Percentiles rank a stretch among this genome's conserved stretches.
Conservation (phyloP, 2,329 filamentous ascomycete species). For the Fusarium tricinctum region DNA sequence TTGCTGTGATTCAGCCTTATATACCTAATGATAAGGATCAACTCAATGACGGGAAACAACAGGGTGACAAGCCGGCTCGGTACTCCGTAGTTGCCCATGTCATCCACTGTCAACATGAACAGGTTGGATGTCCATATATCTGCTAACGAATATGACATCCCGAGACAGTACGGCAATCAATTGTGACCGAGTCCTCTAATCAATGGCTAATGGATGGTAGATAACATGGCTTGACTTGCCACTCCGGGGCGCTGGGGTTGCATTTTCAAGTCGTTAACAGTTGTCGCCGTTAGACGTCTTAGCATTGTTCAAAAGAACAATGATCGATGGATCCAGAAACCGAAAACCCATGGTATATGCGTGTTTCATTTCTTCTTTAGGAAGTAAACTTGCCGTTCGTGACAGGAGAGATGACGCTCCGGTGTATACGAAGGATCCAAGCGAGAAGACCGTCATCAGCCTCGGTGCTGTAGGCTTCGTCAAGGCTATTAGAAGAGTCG, state of each 20-base stretch:
- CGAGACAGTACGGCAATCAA: background rate
- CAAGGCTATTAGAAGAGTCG: constrained; percentile 37
- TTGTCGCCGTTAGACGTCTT: background rate
- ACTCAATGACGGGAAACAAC: background rate
- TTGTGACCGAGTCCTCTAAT: background rate
- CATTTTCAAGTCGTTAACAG: background rate
- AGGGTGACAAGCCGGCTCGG: background rate
- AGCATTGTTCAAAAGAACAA: constrained; percentile 1
- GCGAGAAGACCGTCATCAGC: constrained; percentile 13
- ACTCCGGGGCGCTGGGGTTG: background rate
- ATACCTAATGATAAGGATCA: background rate
- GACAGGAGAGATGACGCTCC: background rate
- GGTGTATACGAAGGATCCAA: constrained; percentile 29
- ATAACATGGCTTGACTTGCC: background rate
- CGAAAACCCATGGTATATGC: background rate
- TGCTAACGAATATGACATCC: background rate
- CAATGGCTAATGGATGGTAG: background rate
- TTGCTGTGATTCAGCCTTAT: background rate
- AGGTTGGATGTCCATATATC: background rate
- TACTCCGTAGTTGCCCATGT: background rate
- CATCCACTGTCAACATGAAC: background rate
- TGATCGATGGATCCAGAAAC: background rate
- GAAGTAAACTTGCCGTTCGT: background rate
- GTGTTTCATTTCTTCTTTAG: background rate
- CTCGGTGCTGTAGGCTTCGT: constrained; percentile 17